Evolutionary conservation across 768 basidiomycete genomes (phyloP).

Genomic region (Hericium alpestre): DNA sequence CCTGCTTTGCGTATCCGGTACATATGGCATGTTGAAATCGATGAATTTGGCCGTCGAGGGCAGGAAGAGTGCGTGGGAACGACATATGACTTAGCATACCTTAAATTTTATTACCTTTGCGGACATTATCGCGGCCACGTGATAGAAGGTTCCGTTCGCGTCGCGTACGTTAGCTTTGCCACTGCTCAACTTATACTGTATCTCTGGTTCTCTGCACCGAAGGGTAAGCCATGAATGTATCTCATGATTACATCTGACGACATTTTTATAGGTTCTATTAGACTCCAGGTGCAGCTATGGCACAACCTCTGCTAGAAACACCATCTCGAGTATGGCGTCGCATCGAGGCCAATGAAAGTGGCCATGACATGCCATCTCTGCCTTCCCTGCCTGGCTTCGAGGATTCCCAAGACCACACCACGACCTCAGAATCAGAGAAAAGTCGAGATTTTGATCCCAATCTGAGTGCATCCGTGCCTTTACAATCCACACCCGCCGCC

Average conservation of each 20-base stretch:
- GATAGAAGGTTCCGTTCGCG: background rate
- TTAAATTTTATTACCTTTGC: too few species aligned
- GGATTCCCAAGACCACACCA: conserved; percentile 38
- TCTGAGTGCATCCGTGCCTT: conserved; percentile 31
- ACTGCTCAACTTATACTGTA: background rate
- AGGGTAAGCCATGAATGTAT: background rate
- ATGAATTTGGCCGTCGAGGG: too few species aligned
- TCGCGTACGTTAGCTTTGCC: background rate
- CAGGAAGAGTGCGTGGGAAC: background rate
- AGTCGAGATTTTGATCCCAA: conserved; percentile 24
- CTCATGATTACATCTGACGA: background rate
- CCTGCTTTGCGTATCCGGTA: too few species aligned
- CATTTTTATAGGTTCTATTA: background rate
- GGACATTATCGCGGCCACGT: background rate
- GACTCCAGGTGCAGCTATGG: background rate
- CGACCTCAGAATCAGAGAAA: conserved; percentile 18
- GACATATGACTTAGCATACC: too few species aligned
- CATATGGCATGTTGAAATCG: too few species aligned
- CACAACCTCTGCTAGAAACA: conserved; percentile 43
- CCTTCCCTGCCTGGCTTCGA: conserved; percentile 69
- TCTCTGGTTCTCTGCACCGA: too few species aligned
- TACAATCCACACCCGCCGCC: conserved; percentile 58
- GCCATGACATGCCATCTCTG: conserved; percentile 69
- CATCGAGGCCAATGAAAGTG: conserved; percentile 59
- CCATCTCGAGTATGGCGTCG: conserved; percentile 79